Percentiles rank a stretch among this genome's conserved stretches.
These are phyloP conservation scores for Teunomyces lycoperdinae DNA, from an alignment of 805 yeast genomes.

Conservation along the genomic window DNA sequence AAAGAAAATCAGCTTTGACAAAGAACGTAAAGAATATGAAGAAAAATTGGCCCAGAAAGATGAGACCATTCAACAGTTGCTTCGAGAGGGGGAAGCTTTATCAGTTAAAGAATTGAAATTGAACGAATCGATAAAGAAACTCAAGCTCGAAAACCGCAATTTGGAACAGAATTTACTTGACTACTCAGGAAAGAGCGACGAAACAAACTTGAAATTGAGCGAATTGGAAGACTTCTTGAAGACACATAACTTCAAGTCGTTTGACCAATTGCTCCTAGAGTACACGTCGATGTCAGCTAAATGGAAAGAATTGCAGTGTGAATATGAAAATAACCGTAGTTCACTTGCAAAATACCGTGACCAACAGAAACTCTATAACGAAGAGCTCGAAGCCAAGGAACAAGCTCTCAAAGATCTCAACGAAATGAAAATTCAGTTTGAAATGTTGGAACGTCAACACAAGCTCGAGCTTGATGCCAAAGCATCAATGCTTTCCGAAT, in stretches of 20 bases:
- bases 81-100: slow-evolving; percentile 73
- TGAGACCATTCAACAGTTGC: slow-evolving; percentile 57
- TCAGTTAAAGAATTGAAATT: slow-evolving; percentile 69
- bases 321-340: slow-evolving; percentile 15
- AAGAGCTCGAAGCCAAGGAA: slow-evolving; percentile 21
- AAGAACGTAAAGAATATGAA: slow-evolving; percentile 5
- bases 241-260: slow-evolving; percentile 22
- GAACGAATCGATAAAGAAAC: slow-evolving; percentile 61
- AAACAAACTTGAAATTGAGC: slow-evolving; percentile 26
- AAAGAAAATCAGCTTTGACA: background rate
- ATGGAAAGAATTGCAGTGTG: slow-evolving; percentile 12
- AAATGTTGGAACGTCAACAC: slow-evolving; percentile 26
- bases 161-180: slow-evolving; percentile 30
- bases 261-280: slow-evolving; percentile 26
- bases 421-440: slow-evolving; percentile 32
- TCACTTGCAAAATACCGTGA: slow-evolving; percentile 18
- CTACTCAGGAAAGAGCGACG: slow-evolving; percentile 29
- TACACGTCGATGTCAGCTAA: slow-evolving; percentile 14
- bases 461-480: slow-evolving; percentile 35
- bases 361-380: slow-evolving; percentile 19
- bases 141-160: slow-evolving; percentile 38
- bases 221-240: slow-evolving; percentile 39
- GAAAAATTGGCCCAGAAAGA: slow-evolving; percentile 40
- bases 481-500: slow-evolving; percentile 29
- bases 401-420: slow-evolving; percentile 20